These are phyloP conservation scores for Arthrobotrys entomopaga DNA, from an alignment of 2,329 filamentous ascomycete species.

Conservation along the genomic window DNA sequence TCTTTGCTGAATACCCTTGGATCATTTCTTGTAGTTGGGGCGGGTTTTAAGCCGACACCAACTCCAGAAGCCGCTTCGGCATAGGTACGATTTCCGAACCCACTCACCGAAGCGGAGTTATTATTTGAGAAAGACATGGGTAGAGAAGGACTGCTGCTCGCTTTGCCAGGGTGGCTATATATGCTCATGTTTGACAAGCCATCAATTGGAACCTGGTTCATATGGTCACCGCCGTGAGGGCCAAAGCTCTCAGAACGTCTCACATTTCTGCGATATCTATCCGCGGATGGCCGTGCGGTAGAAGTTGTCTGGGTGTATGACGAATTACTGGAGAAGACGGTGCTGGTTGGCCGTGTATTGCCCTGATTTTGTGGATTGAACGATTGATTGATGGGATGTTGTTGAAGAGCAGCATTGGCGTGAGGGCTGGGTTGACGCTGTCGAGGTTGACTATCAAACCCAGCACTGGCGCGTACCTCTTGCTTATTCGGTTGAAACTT, in stretches of 20 bases:
- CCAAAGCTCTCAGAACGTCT: constrained; percentile 55
- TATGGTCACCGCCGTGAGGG: constrained; percentile 57
- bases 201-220: constrained; percentile 65
- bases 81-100: constrained; percentile 69
- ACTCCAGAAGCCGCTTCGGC: constrained; percentile 64
- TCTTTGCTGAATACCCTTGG: constrained; percentile 56
- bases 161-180: constrained; percentile 53
- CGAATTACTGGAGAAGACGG: constrained; percentile 16
- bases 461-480: constrained; percentile 62
- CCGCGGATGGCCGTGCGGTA: constrained; percentile 59
- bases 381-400: constrained; percentile 63
- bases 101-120: constrained; percentile 65
- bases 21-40: constrained; percentile 30
- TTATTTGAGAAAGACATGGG: constrained; percentile 56
- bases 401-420: constrained; percentile 61
- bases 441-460: constrained; percentile 69
- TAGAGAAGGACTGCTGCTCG: constrained; percentile 54
- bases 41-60: constrained; percentile 55
- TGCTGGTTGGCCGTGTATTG: constrained; percentile 62
- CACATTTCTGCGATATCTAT: constrained; percentile 58
- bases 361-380: constrained; percentile 61
- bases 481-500: constrained; percentile 64
- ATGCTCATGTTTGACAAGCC: constrained; percentile 63
- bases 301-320: constrained; percentile 35
- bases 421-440: constrained; percentile 61